A percentile compares a stretch with the other conserved stretches of the same genome.
Evolutionary conservation across 345 rosid species (phyloP).

Genomic region (Pugionium cornutum): DNA sequence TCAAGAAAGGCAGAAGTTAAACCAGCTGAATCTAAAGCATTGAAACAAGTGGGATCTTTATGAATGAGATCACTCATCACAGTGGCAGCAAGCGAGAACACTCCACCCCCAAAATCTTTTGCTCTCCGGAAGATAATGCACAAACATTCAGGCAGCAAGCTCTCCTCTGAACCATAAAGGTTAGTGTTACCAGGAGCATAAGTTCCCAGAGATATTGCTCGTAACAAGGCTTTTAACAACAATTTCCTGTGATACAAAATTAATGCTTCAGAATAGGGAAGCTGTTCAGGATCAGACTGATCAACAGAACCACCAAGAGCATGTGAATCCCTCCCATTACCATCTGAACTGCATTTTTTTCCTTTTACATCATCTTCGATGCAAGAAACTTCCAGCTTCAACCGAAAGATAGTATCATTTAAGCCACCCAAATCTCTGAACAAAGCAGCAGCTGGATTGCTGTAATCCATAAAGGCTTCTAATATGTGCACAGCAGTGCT

Average conservation of each 20-base stretch:
- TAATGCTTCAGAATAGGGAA: constrained; percentile 80
- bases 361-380: constrained; percentile 59
- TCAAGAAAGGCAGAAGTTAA: constrained; percentile 92
- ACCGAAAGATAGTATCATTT: constrained; percentile 84
- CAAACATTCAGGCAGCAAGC: constrained; percentile 82
- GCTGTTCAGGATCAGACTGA: constrained; percentile 57
- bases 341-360: constrained; percentile 55
- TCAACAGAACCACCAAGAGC: constrained; percentile 45
- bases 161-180: constrained; percentile 84
- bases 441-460: constrained; percentile 89
- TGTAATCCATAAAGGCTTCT: constrained; percentile 93
- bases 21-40: constrained; percentile 82
- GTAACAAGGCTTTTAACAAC: constrained; percentile 80
- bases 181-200: constrained; percentile 89
- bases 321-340: constrained; percentile 45
- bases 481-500: constrained; percentile 83
- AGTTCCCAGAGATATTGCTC: constrained; percentile 91
- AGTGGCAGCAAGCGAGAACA: constrained; percentile 92
- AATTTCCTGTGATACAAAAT: constrained; percentile 72
- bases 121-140: constrained; percentile 77
- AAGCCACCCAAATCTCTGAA: constrained; percentile 96
- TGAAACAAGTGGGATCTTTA: constrained; percentile 91
- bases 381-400: constrained; percentile 75
- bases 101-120: constrained; percentile 96
- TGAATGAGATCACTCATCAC: constrained; percentile 97